Evolutionary conservation across 1,284 basidiomycete species (phyloP), one percentile per base, ranked within the genome.

Genomic region (Sporisorium reilianum): DNA sequence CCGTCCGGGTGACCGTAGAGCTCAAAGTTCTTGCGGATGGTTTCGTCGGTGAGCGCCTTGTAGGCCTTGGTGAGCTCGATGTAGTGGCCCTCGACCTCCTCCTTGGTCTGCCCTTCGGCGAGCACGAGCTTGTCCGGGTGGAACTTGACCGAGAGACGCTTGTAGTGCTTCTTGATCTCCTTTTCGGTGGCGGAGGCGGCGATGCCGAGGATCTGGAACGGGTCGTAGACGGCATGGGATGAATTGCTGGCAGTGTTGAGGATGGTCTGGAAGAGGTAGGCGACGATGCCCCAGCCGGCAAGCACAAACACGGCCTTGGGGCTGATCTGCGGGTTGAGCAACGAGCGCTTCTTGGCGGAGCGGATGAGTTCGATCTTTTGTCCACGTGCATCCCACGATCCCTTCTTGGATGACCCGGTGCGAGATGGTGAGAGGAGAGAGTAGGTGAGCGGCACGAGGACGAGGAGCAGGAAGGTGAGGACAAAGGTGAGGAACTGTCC

Each of bases 1-100:
- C 97, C 97, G 85, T 99, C 97, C 0, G 97, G 97, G 83, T 99
- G 93, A 5, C 95, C 95, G 81, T 94, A 98, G 51, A 92, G 88
- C 80, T 93, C 91, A 86, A 91, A 91, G 86, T 99, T 99, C 82
- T 93, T 90, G 51, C 95, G 92, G 64, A 94, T 95, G 2, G 90
- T 91, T 80, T 95, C 94, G 86, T 99, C 95, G 0, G 96, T 99
- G 44, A 99, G 87, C 8, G 96, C 86, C 88, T 99, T 99, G 88
- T 99, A 99, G 0, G 97, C 97, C 86, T 99, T 99, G 25, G 97
- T 99, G 46, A 99, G 87, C 50, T 94, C 90, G 41, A 99, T 93
- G 85, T 96, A 99, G 75, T 91, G 90, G 54, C 90, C 88, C 78
- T 94, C 93, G 36, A 93, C 94, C n/a, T 90, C 89, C 80, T 97